phyloP scores from a whole-genome alignment of 768 basidiomycete species.

The Solioccasus polychromus region DNA sequence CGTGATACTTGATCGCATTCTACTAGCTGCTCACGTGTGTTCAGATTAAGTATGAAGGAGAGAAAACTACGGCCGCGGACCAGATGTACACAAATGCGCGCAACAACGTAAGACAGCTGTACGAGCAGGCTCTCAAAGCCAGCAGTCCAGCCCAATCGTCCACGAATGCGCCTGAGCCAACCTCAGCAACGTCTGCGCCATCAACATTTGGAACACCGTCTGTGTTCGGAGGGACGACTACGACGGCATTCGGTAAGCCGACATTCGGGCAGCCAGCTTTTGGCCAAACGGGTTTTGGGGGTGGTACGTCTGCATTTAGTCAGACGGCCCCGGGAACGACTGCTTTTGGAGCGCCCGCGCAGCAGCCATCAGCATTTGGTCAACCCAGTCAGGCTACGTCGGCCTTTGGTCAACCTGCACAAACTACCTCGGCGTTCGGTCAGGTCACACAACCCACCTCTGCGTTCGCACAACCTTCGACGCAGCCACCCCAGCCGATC shows the following conservation, averaged over 20 bases:
- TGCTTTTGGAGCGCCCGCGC: slow-evolving; percentile 34
- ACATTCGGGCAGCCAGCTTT: slow-evolving; percentile 41
- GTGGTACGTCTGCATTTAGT: slow-evolving; percentile 23
- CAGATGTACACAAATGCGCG: slow-evolving; percentile 47
- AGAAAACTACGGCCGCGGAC: slow-evolving; percentile 52
- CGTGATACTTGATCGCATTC: slow-evolving; percentile 24
- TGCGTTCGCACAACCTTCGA: slow-evolving; percentile 25
- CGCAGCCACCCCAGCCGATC: slow-evolving; percentile 25
- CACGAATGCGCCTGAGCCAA: slow-evolving; percentile 15
- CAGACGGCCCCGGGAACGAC: slow-evolving; percentile 29
- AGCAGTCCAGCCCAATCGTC: slow-evolving; percentile 27
- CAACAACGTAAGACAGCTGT: slow-evolving; percentile 46
- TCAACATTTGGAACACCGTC: slow-evolving; percentile 40
- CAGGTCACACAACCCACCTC: slow-evolving; percentile 26
- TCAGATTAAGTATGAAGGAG: slow-evolving; percentile 59
- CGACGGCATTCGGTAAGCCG: slow-evolving; percentile 22
- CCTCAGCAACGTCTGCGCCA: slow-evolving; percentile 25
- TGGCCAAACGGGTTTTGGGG: slow-evolving; percentile 34
- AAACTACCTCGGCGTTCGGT: slow-evolving; percentile 33
- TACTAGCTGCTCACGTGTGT: slow-evolving; percentile 1
- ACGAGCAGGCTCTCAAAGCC: slow-evolving; percentile 50
- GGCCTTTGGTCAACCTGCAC: slow-evolving; percentile 35
- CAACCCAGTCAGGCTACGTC: slow-evolving; percentile 34
- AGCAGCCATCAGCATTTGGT: slow-evolving; percentile 37
- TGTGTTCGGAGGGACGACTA: slow-evolving; percentile 31